Percentiles rank a stretch among this genome's conserved stretches.
Conservation (phyloP, 495 filamentous ascomycete species). For the Hypomontagnella submonticulosa region DNA sequence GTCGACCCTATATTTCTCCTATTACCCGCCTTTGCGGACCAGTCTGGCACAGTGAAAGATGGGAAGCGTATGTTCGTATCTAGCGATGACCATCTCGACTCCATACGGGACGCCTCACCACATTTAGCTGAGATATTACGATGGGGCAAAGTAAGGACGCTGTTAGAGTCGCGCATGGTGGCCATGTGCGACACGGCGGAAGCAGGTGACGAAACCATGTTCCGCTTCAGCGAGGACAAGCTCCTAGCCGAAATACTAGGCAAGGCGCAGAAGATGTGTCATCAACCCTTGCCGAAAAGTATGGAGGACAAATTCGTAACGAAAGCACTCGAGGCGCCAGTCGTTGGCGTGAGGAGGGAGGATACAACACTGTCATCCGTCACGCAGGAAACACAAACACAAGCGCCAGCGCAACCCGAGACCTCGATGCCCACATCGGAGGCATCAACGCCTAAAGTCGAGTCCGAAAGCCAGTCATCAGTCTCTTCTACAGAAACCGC, state of each 20-base stretch:
- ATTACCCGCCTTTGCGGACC: conserved; percentile 69
- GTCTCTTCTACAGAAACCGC: conserved; percentile 50
- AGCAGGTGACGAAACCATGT: conserved; percentile 83
- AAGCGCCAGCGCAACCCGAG: conserved; percentile 38
- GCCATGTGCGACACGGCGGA: conserved; percentile 82
- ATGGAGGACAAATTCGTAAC: conserved; percentile 87
- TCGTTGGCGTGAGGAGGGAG: conserved; percentile 68
- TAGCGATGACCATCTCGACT: conserved; percentile 83
- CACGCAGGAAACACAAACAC: conserved; percentile 48
- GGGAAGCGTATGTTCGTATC: conserved; percentile 76
- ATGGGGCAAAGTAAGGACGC: conserved; percentile 52
- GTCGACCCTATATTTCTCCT: conserved; percentile 87
- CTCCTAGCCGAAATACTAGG: conserved; percentile 71
- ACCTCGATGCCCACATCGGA: conserved; percentile 49
- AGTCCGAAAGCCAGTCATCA: conserved; percentile 55
- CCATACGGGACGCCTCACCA: conserved; percentile 61
- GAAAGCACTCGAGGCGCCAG: conserved; percentile 77
- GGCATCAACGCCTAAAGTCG: conserved; percentile 41
- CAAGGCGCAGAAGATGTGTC: conserved; percentile 78
- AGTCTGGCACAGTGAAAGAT: conserved; percentile 44
- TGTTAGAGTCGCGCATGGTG: conserved; percentile 61
- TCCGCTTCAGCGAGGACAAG: conserved; percentile 76
- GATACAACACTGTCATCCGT: conserved; percentile 49
- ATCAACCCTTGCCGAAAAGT: conserved; percentile 74
- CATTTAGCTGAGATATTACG: conserved; percentile 68